Percentiles rank a stretch among this genome's conserved stretches.
Conservation (phyloP, 139 green algal genomes). For the Tetraselmis chui region DNA sequence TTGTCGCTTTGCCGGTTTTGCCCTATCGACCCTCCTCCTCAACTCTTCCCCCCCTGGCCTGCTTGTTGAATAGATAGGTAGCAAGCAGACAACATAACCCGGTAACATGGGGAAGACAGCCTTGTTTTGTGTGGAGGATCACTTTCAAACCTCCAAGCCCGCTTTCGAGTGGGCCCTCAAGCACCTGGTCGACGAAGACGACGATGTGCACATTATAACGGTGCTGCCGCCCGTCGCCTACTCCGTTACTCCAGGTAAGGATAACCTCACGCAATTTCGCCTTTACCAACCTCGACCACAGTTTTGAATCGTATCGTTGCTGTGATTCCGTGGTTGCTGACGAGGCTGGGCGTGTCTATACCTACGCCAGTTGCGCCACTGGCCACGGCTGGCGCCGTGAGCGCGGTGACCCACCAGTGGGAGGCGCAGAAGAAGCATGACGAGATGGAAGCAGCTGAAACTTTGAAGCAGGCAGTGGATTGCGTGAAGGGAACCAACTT, state of each 20-base stretch:
- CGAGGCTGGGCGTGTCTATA: too few species aligned
- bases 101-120: not conserved
- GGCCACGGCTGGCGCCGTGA: not conserved
- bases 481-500: not conserved
- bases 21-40: too few species aligned
- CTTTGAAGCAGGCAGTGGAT: not conserved
- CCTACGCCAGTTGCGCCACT: not conserved
- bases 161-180: constrained; percentile 12
- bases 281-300: not conserved
- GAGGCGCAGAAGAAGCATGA: not conserved
- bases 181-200: constrained; percentile 7
- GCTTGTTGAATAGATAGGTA: too few species aligned
- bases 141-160: constrained; percentile 3
- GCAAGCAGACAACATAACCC: too few species aligned
- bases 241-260: not conserved
- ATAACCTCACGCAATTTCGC: not conserved
- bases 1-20: too few species aligned
- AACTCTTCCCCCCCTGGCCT: too few species aligned
- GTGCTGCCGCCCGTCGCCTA: constrained; percentile 23
- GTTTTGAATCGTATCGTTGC: too few species aligned
- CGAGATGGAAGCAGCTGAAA: not conserved
- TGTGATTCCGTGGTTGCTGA: too few species aligned
- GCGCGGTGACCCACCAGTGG: not conserved
- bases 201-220: constrained; percentile 19
- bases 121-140: constrained; percentile 4